Conservation (phyloP, 257 asterid species). For the Thymus mandschuricus region DNA sequence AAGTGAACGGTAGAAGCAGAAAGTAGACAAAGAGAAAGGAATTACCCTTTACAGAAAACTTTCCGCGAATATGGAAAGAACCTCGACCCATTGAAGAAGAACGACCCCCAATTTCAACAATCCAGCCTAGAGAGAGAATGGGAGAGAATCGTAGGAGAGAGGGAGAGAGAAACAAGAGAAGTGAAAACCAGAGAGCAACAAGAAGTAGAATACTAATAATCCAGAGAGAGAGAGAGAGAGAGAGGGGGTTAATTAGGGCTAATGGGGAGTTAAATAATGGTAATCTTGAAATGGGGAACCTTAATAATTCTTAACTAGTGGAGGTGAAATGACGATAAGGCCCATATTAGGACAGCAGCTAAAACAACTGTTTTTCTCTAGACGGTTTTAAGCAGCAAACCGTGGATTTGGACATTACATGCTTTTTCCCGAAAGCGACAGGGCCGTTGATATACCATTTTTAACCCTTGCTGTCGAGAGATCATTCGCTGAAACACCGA, state of each 20-base stretch:
- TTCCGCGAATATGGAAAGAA: conserved; percentile 37
- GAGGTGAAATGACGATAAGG: conserved; percentile 29
- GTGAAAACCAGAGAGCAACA: conserved; percentile 13
- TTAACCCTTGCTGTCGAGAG: conserved; percentile 27
- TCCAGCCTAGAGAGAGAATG: conserved; percentile 41
- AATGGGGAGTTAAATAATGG: conserved; percentile 36
- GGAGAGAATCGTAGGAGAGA: neutral
- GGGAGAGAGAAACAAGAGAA: conserved; percentile 29
- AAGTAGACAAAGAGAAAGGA: neutral
- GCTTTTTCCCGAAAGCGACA: conserved; percentile 52
- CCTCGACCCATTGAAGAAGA: conserved; percentile 38
- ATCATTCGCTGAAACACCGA: neutral
- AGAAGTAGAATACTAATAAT: conserved; percentile 10
- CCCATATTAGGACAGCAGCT: conserved; percentile 35
- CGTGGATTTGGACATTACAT: conserved; percentile 46
- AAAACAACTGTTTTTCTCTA: conserved; percentile 31
- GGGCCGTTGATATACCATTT: conserved; percentile 32
- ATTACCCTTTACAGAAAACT: conserved; percentile 45
- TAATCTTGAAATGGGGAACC: conserved; percentile 19
- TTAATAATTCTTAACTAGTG: conserved; percentile 8
- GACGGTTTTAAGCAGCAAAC: conserved; percentile 41
- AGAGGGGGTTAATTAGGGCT: conserved; percentile 23
- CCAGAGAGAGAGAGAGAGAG: conserved; percentile 18
- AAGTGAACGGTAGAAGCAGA: neutral
- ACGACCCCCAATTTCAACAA: conserved; percentile 29